These are phyloP conservation scores for Phytophthora sojae DNA, from an alignment of 352 stramenopile genomes.

Conservation along the genomic window DNA sequence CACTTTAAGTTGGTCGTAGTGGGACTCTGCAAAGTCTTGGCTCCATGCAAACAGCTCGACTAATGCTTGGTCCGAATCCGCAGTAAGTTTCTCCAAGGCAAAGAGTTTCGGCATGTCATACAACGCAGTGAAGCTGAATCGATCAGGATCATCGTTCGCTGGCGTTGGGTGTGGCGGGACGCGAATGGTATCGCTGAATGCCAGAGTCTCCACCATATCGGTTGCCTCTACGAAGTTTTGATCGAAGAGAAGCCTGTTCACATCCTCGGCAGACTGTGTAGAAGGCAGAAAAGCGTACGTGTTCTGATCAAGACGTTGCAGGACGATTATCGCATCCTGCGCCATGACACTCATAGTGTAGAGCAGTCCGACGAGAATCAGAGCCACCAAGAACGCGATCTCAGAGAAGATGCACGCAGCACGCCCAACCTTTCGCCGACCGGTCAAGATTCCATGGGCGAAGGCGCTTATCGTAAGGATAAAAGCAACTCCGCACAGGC, in stretches of 20 bases:
- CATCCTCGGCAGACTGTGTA: constrained; percentile 23
- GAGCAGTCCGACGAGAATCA: constrained; percentile 57
- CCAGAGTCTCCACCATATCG: constrained; percentile 42
- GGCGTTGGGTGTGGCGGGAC: constrained; percentile 69
- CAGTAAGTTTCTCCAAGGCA: constrained; percentile 36
- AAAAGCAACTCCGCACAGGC: constrained; percentile 37
- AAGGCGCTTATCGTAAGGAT: constrained; percentile 42
- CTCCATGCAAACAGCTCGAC: constrained; percentile 65
- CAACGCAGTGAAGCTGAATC: constrained; percentile 51
- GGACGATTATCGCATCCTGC: constrained; percentile 53
- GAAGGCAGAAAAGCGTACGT: constrained; percentile 40
- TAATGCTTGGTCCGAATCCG: constrained; percentile 31
- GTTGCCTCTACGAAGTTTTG: constrained; percentile 50
- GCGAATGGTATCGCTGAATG: constrained; percentile 69
- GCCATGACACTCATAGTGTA: constrained; percentile 59
- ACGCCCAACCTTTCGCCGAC: constrained; percentile 45
- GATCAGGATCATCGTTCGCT: constrained; percentile 39
- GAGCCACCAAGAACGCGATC: constrained; percentile 47
- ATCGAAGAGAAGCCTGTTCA: constrained; percentile 52
- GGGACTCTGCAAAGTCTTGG: constrained; percentile 40
- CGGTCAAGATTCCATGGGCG: constrained; percentile 44
- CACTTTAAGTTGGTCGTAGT: constrained; percentile 35
- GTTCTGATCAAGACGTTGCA: constrained; percentile 52
- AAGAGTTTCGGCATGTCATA: constrained; percentile 65
- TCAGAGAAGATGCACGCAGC: constrained; percentile 57